These are phyloP conservation scores for Orbilia javanica DNA, from an alignment of 2,329 filamentous ascomycete genomes.

Conservation along the genomic window DNA sequence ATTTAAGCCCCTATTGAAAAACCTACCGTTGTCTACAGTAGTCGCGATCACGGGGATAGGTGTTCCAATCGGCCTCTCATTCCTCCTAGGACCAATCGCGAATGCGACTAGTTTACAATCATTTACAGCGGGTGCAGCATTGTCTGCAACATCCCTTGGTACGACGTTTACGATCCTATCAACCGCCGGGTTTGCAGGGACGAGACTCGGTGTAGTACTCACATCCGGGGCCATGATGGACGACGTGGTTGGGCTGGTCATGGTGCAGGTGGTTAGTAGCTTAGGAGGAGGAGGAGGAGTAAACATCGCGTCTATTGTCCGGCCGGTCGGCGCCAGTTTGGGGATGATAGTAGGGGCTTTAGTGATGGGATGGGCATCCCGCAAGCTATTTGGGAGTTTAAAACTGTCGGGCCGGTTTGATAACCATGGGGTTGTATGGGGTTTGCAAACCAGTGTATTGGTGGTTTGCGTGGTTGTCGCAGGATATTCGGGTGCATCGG, in stretches of 20 bases:
- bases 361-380: slow-evolving; percentile 25
- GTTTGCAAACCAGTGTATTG: slow-evolving; percentile 69
- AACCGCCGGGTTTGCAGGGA: slow-evolving; percentile 72
- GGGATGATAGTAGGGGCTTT: slow-evolving; percentile 56
- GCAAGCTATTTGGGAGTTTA: background rate
- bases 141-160: slow-evolving; percentile 80
- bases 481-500: slow-evolving; percentile 74
- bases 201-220: slow-evolving; percentile 73
- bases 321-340: slow-evolving; percentile 67
- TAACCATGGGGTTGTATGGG: slow-evolving; percentile 64
- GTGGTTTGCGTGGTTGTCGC: slow-evolving; percentile 69
- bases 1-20: slow-evolving; percentile 71
- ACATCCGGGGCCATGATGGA: slow-evolving; percentile 84
- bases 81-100: slow-evolving; percentile 69
- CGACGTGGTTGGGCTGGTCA: slow-evolving; percentile 80
- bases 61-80: slow-evolving; percentile 76
- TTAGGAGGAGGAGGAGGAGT: slow-evolving; percentile 67
- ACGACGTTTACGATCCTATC: slow-evolving; percentile 76
- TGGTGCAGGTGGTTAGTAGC: slow-evolving; percentile 78
- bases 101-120: slow-evolving; percentile 72
- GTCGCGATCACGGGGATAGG: slow-evolving; percentile 77
- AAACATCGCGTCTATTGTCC: slow-evolving; percentile 61
- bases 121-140: slow-evolving; percentile 79
- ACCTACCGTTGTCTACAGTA: slow-evolving; percentile 72
- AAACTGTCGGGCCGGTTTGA: slow-evolving; percentile 62